These are phyloP conservation scores for Pterocarpus santalinus DNA, from an alignment of 306 rosid species.

Conservation along the genomic window DNA sequence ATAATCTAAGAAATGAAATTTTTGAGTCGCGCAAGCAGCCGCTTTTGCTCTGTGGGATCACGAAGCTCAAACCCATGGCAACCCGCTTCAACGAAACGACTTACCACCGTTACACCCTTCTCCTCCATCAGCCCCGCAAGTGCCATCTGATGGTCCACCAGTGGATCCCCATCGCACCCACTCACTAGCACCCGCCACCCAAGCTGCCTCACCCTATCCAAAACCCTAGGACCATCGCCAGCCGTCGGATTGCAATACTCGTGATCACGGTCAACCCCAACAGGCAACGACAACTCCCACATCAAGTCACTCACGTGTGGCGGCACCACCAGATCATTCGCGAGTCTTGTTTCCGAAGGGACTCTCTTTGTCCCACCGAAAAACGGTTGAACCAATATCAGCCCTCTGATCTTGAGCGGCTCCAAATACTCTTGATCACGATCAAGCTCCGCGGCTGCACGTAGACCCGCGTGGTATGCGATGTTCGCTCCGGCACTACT, in stretches of 20 bases:
- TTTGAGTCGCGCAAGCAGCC: background rate
- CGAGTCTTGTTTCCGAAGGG: slow-evolving; percentile 50
- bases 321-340: slow-evolving; percentile 34
- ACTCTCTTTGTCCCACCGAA: slow-evolving; percentile 59
- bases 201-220: slow-evolving; percentile 37
- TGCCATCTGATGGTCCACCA: slow-evolving; percentile 61
- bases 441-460: slow-evolving; percentile 24
- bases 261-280: slow-evolving; percentile 29
- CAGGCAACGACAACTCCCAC: slow-evolving; percentile 61
- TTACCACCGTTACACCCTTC: slow-evolving; percentile 46
- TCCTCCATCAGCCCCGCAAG: slow-evolving; percentile 41
- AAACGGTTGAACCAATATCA: slow-evolving; percentile 58
- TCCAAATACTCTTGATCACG: background rate
- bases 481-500: slow-evolving; percentile 63
- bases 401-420: slow-evolving; percentile 55
- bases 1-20: slow-evolving; percentile 33
- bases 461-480: slow-evolving; percentile 55
- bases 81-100: slow-evolving; percentile 38
- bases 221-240: slow-evolving; percentile 22
- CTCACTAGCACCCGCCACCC: slow-evolving; percentile 52
- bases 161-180: slow-evolving; percentile 60
- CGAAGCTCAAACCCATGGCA: slow-evolving; percentile 50
- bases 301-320: slow-evolving; percentile 46
- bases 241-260: slow-evolving; percentile 54
- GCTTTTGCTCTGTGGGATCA: slow-evolving; percentile 10